A percentile compares a stretch with the other conserved stretches of the same genome.
phyloP scores from a whole-genome alignment of 192 early-diverging fungal genomes.

The Rhizoclosmatium sp. region DNA sequence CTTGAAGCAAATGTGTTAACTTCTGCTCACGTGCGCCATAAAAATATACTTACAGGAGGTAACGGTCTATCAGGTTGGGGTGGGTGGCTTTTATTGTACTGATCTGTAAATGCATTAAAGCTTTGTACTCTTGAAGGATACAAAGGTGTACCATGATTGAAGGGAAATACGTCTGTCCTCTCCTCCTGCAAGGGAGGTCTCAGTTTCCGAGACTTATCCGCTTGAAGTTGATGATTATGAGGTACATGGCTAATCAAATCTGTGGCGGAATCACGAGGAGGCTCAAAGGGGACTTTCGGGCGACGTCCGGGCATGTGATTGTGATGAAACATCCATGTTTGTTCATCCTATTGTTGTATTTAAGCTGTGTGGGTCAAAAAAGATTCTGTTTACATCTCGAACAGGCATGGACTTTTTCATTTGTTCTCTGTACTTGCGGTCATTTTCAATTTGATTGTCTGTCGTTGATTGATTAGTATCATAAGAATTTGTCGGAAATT shows the following conservation, averaged over 20 bases:
- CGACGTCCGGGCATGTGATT: conserved; percentile 9
- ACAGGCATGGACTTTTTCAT: background rate
- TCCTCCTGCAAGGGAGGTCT: background rate
- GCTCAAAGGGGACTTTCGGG: conserved; percentile 10
- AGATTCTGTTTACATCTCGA: background rate
- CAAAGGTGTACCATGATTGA: conserved; percentile 14
- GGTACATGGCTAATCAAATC: conserved; percentile 21
- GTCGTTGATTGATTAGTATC: background rate
- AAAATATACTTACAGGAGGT: background rate
- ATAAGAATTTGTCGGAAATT: background rate
- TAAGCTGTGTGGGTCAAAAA: background rate
- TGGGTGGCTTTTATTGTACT: background rate
- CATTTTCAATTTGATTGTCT: conserved; percentile 9
- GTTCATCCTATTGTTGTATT: background rate
- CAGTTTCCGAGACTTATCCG: conserved; percentile 1
- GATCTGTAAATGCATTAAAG: background rate
- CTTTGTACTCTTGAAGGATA: background rate
- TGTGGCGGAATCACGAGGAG: conserved; percentile 8
- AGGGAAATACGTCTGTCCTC: conserved; percentile 26
- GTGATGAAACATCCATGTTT: conserved; percentile 18
- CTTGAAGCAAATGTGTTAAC: background rate
- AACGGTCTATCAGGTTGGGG: background rate
- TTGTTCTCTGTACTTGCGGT: background rate
- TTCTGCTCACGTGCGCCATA: background rate
- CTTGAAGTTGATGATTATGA: background rate